Base-by-base conservation (phyloP, 768 basidiomycete genomes). In the Porphyrellus cyaneotinctus region DNA sequence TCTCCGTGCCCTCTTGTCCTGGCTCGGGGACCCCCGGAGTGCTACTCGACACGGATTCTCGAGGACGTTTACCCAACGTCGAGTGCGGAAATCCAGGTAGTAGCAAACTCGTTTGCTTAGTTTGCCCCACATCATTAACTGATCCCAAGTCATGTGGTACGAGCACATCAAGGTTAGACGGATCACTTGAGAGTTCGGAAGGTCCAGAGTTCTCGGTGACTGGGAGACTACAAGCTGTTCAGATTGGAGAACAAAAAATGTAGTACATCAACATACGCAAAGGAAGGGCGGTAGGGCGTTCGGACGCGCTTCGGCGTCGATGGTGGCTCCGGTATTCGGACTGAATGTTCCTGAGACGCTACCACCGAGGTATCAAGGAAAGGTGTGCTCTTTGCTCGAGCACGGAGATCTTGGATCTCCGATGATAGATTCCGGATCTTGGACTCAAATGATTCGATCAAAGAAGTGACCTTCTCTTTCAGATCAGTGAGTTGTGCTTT, bases 31-130 rank as follows among this genome's bases (percentile, higher is more conserved):
- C 64, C 47, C 69, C 76, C 2, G 73, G 67, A 20, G 74, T 58
- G 47, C 73, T 71, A 57, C 75, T 79, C 12, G 74, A 70, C 10
- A 73, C 68, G 2, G 79, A 72, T 56, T 81, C 81, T 54, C 86
- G 75, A 46, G 74, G 78, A 31, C 84, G 80, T 64, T 88, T 89
- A n/a, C 87, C 87, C 17, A 88, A 74, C 28, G 75, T 71, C 20
- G 70, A 76, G 38, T 75, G 72, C 4, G 78, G 68, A 52, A 75
- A 64, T 12, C 74, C 77, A 37, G 77, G 64, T 17, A 69, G 53
- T 39, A 69, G 58, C 37, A 44, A 54, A 32, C 62, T 51, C 13
- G 49, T 22, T 33, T 61, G 58, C 17, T 41, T 53, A 23, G 53
- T 53, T 24, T 56, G 56, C 22, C 57, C 61, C 31, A 24, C 35